These are phyloP conservation scores for Clonostachys solani DNA, from an alignment of 2,329 filamentous ascomycete species.

Conservation along the genomic window DNA sequence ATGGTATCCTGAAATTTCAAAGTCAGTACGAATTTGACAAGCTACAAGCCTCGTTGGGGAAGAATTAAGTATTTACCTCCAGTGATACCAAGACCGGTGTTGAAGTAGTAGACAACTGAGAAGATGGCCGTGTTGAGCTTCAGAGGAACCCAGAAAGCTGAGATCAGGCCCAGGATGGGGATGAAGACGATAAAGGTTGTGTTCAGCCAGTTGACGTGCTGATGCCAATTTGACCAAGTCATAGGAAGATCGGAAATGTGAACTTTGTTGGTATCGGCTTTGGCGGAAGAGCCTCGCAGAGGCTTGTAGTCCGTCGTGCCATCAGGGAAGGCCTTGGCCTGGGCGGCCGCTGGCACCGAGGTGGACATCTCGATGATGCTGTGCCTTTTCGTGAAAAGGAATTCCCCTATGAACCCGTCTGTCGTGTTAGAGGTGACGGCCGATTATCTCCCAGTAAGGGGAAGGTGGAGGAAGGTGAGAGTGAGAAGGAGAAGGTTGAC, in stretches of 20 bases:
- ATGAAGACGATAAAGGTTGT: slow-evolving; percentile 75
- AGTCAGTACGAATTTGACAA: slow-evolving; percentile 2
- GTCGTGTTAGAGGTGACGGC: too few relatives aligned
- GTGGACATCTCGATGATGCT: slow-evolving; percentile 23
- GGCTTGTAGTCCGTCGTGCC: slow-evolving; percentile 53
- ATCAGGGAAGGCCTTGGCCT: slow-evolving; percentile 40
- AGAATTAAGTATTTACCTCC: slow-evolving; percentile 48
- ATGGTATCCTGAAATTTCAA: slow-evolving; percentile 34
- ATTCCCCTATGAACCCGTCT: too few relatives aligned
- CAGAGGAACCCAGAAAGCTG: slow-evolving; percentile 75
- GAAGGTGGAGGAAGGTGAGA: neutral
- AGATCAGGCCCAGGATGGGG: slow-evolving; percentile 68
- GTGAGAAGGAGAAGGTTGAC: neutral
- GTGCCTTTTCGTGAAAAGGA: neutral
- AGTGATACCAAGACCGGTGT: slow-evolving; percentile 76
- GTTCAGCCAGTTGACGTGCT: slow-evolving; percentile 94
- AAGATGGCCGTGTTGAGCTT: slow-evolving; percentile 68
- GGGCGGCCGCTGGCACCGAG: slow-evolving; percentile 26
- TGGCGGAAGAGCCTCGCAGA: slow-evolving; percentile 29
- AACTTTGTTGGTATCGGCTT: slow-evolving; percentile 61
- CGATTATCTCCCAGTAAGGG: neutral
- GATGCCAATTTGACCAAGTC: slow-evolving; percentile 80
- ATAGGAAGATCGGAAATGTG: slow-evolving; percentile 83
- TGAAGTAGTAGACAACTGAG: slow-evolving; percentile 77
- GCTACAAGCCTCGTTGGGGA: neutral